Evolutionary conservation across 345 rosid species (phyloP), one percentile per base, ranked within the genome.

Genomic region (Odontarrhena argentea): DNA sequence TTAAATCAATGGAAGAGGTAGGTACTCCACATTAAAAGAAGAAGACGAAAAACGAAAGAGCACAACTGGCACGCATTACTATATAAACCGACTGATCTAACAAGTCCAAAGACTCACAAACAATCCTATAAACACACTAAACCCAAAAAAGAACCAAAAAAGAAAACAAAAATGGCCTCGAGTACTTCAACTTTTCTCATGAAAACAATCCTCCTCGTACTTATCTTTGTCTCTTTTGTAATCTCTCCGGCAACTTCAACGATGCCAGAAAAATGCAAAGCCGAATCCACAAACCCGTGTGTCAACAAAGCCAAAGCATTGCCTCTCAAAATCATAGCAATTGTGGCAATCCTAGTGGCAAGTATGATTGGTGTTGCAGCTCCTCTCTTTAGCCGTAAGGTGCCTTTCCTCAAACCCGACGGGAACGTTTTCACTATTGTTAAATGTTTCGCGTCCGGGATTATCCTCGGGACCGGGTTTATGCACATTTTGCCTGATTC

Each of bases 401-500:
- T 91, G 46, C 82, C 91, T 0, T 86, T 88, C 22, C 82, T 91
- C 10, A 52, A 43, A 55, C 97, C 92, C 0, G 91, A 86, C 57
- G 63, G 73, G 36, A 73, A 71, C 63, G 41, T 79, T 3, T 91
- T 91, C 41, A 82, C 84, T 10, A 45, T 86, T 3, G 74, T 91
- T 9, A 88, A 86, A 55, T 74, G 84, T 32, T 88, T 91, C 10
- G 96, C 96, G 0, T 73, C 94, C 0, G 97, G 97, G 0, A 84
- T 91, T 26, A 91, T 91, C 15, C 84, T 91, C 0, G 94, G 86
- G 1, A 91, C 97, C 2, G 97, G 92, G 8, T 91, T 83, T 77
- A 88, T 85, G 91, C 96, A 91, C 40, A 96, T 88, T 11, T 52
- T 88, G 60, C 97, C 96, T 2, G 96, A 91, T 74, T 91, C 96